Evolutionary conservation across 805 yeast genomes (phyloP).

Genomic region (Saturnispora hagleri): DNA sequence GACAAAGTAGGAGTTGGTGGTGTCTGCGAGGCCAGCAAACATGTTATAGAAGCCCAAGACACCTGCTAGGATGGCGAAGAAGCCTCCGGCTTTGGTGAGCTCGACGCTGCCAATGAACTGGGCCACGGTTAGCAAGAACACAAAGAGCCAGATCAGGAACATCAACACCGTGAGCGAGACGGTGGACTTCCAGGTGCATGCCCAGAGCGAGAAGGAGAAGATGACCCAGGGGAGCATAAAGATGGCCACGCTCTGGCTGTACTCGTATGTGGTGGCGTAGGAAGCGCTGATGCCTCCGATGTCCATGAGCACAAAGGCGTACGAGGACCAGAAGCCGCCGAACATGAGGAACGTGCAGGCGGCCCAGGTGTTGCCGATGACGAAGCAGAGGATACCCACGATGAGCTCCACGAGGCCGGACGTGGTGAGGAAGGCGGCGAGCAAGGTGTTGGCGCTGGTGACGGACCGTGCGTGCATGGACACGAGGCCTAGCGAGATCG

Average conservation of each 20-base stretch:
- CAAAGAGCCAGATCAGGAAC: constrained; percentile 37
- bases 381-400: constrained; percentile 43
- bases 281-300: constrained; percentile 34
- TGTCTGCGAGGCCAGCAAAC: constrained; percentile 39
- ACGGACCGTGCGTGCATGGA: constrained; percentile 41
- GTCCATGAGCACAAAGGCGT: constrained; percentile 36
- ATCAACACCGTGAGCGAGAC: constrained; percentile 32
- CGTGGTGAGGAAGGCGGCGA: constrained; percentile 39
- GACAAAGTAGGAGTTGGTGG: constrained; percentile 48
- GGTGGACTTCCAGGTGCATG: constrained; percentile 42
- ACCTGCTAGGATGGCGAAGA: constrained; percentile 35
- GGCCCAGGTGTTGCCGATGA: constrained; percentile 47
- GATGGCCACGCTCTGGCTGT: constrained; percentile 37
- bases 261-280: constrained; percentile 31
- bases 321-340: constrained; percentile 49
- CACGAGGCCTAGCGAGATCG: constrained; percentile 39
- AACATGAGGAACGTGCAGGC: constrained; percentile 42
- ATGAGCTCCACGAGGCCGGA: constrained; percentile 42
- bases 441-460: constrained; percentile 31
- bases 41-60: constrained; percentile 38
- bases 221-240: constrained; percentile 45
- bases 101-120: constrained; percentile 30
- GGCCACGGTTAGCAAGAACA: constrained; percentile 36
- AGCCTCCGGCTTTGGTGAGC: constrained; percentile 38
- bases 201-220: constrained; percentile 37